Conservation (phyloP, 352 stramenopile genomes). For the Phytophthora pini region DNA sequence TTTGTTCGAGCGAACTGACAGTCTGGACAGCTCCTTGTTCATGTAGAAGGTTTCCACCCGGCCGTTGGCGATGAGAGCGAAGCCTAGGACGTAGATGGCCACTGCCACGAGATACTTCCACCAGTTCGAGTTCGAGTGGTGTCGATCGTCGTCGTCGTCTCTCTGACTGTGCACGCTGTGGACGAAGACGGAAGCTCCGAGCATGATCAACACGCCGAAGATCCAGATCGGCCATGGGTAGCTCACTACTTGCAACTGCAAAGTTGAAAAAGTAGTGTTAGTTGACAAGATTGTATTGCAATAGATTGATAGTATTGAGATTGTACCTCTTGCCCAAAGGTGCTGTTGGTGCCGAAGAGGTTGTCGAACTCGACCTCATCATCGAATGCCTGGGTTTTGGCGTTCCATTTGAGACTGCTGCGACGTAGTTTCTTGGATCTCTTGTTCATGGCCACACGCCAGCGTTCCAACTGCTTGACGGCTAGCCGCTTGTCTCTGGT, state of each 20-base stretch:
- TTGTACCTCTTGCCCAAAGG: conserved; percentile 33
- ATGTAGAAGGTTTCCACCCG: conserved; percentile 71
- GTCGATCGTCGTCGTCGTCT: conserved; percentile 14
- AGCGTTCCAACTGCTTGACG: conserved; percentile 48
- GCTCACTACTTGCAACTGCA: conserved; percentile 58
- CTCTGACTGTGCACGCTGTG: conserved; percentile 48
- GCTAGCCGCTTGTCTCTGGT: conserved; percentile 44
- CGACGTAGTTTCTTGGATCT: conserved; percentile 19
- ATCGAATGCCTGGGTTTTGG: conserved; percentile 32
- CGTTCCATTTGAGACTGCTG: conserved; percentile 22
- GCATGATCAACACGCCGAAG: conserved; percentile 54
- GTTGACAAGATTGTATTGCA: not conserved
- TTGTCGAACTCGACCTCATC: conserved; percentile 47
- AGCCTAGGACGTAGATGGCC: conserved; percentile 53
- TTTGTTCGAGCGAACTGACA: conserved; percentile 60
- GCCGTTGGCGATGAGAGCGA: conserved; percentile 55
- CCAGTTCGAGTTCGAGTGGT: conserved; percentile 40
- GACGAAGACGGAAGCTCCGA: conserved; percentile 65
- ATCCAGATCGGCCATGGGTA: conserved; percentile 73
- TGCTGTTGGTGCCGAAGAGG: conserved; percentile 37
- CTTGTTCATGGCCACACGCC: conserved; percentile 43
- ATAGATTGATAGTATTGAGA: not conserved
- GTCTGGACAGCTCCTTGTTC: conserved; percentile 45
- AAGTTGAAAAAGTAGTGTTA: not conserved
- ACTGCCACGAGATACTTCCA: conserved; percentile 76